Evolutionary conservation across 768 basidiomycete genomes (phyloP).

Genomic region (Suillus bovinus): DNA sequence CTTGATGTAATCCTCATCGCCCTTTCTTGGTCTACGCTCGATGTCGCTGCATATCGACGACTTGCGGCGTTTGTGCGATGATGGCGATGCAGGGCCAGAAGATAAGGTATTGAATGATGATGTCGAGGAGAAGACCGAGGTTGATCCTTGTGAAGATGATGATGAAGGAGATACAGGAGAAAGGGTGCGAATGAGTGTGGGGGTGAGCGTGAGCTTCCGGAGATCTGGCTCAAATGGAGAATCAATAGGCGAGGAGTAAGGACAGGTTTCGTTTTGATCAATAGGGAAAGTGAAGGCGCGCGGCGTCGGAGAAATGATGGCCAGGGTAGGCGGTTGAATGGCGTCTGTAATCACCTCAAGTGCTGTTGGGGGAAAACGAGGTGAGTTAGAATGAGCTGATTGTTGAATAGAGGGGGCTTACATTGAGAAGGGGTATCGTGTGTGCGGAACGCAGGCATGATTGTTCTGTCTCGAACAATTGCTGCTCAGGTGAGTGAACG

Average conservation of each 20-base stretch:
- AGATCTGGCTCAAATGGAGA: conserved; percentile 79
- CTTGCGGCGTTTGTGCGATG: conserved; percentile 53
- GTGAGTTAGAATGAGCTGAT: conserved; percentile 21
- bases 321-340: conserved; percentile 51
- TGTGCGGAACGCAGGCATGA: conserved; percentile 81
- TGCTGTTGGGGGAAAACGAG: conserved; percentile 47
- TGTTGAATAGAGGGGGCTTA: conserved; percentile 25
- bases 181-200: conserved; percentile 39
- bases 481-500: conserved; percentile 34
- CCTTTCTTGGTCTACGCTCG: conserved; percentile 57
- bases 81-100: conserved; percentile 34
- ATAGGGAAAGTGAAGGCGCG: conserved; percentile 50
- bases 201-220: conserved; percentile 43
- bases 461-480: conserved; percentile 39
- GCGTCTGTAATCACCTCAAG: conserved; percentile 77
- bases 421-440: conserved; percentile 66
- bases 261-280: conserved; percentile 45
- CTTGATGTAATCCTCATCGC: conserved; percentile 83
- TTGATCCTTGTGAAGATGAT: conserved; percentile 37
- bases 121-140: conserved; percentile 43
- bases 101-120: conserved; percentile 34
- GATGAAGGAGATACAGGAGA: conserved; percentile 39
- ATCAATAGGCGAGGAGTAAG: conserved; percentile 63
- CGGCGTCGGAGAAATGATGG: conserved; percentile 62
- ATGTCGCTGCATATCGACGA: conserved; percentile 45